A percentile compares a stretch with the other conserved stretches of the same genome.
These are phyloP conservation scores for Thymus quinquecostatus DNA, from an alignment of 257 asterid genomes.

Conservation along the genomic window DNA sequence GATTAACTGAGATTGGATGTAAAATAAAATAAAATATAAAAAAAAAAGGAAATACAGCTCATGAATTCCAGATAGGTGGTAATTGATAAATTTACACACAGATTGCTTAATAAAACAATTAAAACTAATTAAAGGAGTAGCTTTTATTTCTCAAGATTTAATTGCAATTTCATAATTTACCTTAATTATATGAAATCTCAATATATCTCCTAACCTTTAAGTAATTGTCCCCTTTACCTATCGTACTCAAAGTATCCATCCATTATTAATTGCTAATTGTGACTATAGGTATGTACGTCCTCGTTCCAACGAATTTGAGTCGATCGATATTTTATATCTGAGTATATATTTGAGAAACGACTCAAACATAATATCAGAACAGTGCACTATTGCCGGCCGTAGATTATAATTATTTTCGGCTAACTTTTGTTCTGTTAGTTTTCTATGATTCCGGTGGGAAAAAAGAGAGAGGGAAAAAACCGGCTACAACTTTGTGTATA, in stretches of 20 bases:
- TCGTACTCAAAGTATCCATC: conserved; percentile 12
- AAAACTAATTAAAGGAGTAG: no score
- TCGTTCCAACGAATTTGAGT: no score
- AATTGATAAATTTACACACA: no score
- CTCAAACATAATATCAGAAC: no score
- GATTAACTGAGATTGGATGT: no score
- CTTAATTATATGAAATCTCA: neutral
- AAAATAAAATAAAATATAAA: no score
- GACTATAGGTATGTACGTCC: neutral
- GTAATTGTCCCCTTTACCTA: neutral
- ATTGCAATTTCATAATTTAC: neutral
- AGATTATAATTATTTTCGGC: neutral
- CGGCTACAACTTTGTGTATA: no score
- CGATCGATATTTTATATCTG: no score
- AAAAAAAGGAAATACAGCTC: neutral
- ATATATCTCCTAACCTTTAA: neutral
- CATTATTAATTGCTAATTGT: neutral
- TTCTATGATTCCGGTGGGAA: neutral
- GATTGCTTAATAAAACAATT: no score
- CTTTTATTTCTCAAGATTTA: neutral
- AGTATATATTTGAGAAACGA: no score
- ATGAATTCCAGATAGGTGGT: neutral
- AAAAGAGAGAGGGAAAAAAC: no score
- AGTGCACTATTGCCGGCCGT: conserved; percentile 19
- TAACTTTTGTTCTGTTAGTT: neutral